These are phyloP conservation scores for Apiospora sp. DNA, from an alignment of 2,329 filamentous ascomycete species.

Conservation along the genomic window DNA sequence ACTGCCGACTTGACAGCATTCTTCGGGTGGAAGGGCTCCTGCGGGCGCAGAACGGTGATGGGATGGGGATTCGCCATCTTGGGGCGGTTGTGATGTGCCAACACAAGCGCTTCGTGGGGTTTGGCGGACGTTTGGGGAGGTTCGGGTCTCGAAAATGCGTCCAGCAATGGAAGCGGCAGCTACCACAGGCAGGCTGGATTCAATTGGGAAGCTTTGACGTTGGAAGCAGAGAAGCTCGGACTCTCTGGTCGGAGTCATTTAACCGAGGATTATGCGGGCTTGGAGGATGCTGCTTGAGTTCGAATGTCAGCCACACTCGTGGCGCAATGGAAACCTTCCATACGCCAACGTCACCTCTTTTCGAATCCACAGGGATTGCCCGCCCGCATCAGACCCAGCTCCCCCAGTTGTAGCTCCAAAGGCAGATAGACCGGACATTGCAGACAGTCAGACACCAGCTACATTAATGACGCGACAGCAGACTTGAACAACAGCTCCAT, in stretches of 20 bases:
- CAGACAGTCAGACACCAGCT: neutral
- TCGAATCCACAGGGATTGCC: conserved; percentile 11
- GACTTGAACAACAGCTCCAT: neutral
- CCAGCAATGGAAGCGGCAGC: conserved; percentile 16
- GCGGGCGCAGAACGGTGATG: conserved; percentile 39
- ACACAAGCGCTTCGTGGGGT: conserved; percentile 11
- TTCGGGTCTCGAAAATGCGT: conserved; percentile 14
- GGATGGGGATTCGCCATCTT: conserved; percentile 45
- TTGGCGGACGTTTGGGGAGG: conserved; percentile 1
- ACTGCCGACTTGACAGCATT: conserved; percentile 76
- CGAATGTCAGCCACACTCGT: neutral
- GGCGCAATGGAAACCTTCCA: neutral
- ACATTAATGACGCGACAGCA: neutral
- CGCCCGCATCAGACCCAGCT: conserved; percentile 13
- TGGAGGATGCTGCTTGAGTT: neutral
- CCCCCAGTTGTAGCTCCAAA: neutral
- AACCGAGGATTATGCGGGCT: neutral
- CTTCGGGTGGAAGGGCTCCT: conserved; percentile 70
- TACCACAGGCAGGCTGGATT: conserved; percentile 14
- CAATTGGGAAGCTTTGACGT: conserved; percentile 17
- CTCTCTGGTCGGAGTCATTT: neutral
- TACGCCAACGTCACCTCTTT: conserved; percentile 19
- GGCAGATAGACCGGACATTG: neutral
- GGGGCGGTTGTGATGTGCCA: conserved; percentile 25
- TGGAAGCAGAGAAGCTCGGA: conserved; percentile 1